Evolutionary conservation across 2,329 filamentous ascomycete species (phyloP), one percentile per base, ranked within the genome.

Genomic region (Tolypocladium cylindrosporum): DNA sequence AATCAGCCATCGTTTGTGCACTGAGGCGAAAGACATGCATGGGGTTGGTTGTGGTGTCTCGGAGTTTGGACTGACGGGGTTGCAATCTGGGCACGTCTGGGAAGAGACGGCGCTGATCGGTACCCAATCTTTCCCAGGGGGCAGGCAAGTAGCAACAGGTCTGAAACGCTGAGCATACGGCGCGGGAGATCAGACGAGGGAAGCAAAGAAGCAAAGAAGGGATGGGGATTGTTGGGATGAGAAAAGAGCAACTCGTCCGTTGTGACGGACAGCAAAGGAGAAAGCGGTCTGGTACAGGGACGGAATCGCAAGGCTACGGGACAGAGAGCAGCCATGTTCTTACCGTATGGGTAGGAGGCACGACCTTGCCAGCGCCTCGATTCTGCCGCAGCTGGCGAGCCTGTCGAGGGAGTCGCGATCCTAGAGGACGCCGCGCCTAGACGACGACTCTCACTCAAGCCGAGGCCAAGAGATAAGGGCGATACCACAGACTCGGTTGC

Each of bases 61-160:
- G 50, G 50, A 34, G 27, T 40, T 10, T 24, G 41, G 21, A 57
- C 58, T 55, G 45, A 59, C 58, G 45, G 34, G 10, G n/a, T 34
- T 37, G 31, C 37, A 34, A 52, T 56, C 24, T 27, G 27, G 50
- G 50, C 48, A 31, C 31, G 48, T 21, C 34, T n/a, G 36, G n/a
- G n/a, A 55, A 42, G 31, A 45, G 51, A 42, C 36, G 52, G 39
- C n/a, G 43, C n/a, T n/a, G 19, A 42, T 41, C 31, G 43, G 53
- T 59, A 59, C 57, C 43, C 50, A 34, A 42, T 27, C 55, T 11
- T 52, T n/a, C 51, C 31, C 40, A 43, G 53, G 43, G n/a, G 61
- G 59, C 55, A 60, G 64, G 66, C 65, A 68, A 69, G 66, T 63
- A 66, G 64, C 64, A 67, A 56, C 64, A 64, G 59, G 56, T 53